A percentile compares a stretch with the other conserved stretches of the same genome.
phyloP scores from a whole-genome alignment of 495 filamentous ascomycete species.

The Pseudevernia furfuracea region DNA sequence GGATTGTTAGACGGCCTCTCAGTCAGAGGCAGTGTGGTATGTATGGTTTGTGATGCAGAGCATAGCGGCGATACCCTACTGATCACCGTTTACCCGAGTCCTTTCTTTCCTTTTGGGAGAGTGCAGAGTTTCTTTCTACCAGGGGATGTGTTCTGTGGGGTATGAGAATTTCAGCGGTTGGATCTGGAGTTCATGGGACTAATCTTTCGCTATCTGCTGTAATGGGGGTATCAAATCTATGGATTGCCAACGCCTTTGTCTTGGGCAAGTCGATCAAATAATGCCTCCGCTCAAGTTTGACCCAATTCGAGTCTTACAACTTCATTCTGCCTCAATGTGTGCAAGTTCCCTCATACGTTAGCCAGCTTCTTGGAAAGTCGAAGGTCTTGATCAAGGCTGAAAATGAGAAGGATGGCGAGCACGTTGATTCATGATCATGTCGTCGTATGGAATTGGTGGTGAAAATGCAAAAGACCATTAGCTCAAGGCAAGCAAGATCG shows the following conservation, averaged over 20 bases:
- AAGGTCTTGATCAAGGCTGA: neutral
- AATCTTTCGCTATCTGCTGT: neutral
- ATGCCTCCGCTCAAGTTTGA: conserved; percentile 1
- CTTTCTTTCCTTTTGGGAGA: neutral
- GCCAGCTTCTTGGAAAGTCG: neutral
- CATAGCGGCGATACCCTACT: neutral
- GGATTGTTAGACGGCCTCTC: neutral
- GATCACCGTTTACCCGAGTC: neutral
- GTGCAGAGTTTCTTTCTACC: neutral
- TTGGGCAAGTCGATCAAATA: neutral
- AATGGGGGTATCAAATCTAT: conserved; percentile 9
- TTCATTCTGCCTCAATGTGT: neutral
- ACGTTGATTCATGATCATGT: neutral
- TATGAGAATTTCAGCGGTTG: neutral
- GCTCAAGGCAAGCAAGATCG: neutral
- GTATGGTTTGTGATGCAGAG: neutral
- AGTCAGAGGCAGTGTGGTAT: neutral
- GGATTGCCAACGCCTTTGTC: neutral
- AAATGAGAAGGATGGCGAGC: neutral
- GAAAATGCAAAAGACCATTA: neutral
- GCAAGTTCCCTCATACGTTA: neutral
- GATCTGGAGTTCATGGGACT: conserved; percentile 1
- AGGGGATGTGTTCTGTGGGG: neutral
- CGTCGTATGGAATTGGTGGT: neutral
- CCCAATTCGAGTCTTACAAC: neutral